Evolutionary conservation across 345 rosid genomes (phyloP), one percentile per base, ranked within the genome.

Genomic region (Psidium friedrichsthalianum): DNA sequence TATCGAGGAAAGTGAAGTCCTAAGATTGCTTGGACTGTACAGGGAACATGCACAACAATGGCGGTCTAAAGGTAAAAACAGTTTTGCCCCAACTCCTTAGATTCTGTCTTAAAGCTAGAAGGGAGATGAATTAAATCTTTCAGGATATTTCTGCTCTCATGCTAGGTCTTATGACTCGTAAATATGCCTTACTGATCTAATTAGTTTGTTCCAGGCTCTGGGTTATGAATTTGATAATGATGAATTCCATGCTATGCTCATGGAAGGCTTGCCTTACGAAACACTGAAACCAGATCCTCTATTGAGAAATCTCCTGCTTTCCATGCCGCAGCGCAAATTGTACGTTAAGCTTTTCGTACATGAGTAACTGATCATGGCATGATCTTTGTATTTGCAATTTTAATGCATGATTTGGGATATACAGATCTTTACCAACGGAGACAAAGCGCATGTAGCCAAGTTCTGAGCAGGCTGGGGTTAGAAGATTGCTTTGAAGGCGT

Each of bases 31-130:
- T 95, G 89, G 98, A 36, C 91, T 97, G 85, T 97, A 97, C 90
- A 92, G 87, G 88, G 98, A 97, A 86, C 80, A 95, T 88, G 98
- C 88, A 97, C 99, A 84, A 97, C 99, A 85, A 95, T 97, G 99
- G 98, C 98, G 99, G 99, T 86, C 90, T 97, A 21, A 94, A 94
- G 96, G 99, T 94, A 56, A 87, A 49, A 82, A 18, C 22, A 18
- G 47, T 69, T 69, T 69, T 69, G 47, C 80, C 80, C 80, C 80
- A 36, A 40, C 27, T 84, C 29, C 27, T 27, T 44, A 4, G 52
- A 57, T 22, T 58, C 51, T 16, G 25, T 27, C 74, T 47, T 11
- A 42, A 21, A 54, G 84, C 56, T 55, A 20, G 42, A 36, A 69
- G 47, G 80, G 80, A 36, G 80, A 36, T 16, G 78, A 40, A 32